These are phyloP conservation scores for Neonectria neomacrospora DNA, from an alignment of 2,329 filamentous ascomycete genomes.

Conservation along the genomic window DNA sequence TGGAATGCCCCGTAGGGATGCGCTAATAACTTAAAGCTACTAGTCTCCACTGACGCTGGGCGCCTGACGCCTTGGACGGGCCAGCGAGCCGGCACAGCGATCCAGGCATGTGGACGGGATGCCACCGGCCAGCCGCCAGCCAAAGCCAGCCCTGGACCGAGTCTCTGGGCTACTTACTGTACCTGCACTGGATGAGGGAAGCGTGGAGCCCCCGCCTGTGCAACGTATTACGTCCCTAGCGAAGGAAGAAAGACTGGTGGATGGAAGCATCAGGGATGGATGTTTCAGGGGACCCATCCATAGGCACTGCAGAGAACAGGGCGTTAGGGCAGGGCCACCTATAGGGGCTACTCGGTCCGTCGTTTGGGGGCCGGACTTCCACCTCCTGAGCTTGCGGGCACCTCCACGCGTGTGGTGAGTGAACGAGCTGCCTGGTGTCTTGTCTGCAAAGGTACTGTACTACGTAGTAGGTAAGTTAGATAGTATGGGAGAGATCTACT, in stretches of 20 bases:
- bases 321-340: conserved; percentile 6
- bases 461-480: too few species aligned
- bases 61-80: conserved; percentile 14
- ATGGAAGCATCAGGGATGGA: too few species aligned
- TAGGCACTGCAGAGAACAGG: not conserved
- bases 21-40: conserved; percentile 19
- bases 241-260: too few species aligned
- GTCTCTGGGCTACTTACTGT: not conserved
- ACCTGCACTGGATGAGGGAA: not conserved
- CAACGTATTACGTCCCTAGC: too few species aligned
- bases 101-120: not conserved
- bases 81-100: conserved; percentile 2
- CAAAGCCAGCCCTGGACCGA: not conserved
- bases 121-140: not conserved
- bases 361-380: not conserved
- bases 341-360: not conserved
- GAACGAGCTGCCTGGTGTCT: not conserved
- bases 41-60: conserved; percentile 15
- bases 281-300: not conserved
- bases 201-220: too few species aligned
- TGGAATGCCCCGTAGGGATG: conserved; percentile 16
- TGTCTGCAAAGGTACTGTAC: not conserved
- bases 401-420: not conserved
- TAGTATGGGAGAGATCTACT: not conserved
- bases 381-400: not conserved